Conservation (phyloP, 768 basidiomycete genomes). For the Cubamyces sp. region DNA sequence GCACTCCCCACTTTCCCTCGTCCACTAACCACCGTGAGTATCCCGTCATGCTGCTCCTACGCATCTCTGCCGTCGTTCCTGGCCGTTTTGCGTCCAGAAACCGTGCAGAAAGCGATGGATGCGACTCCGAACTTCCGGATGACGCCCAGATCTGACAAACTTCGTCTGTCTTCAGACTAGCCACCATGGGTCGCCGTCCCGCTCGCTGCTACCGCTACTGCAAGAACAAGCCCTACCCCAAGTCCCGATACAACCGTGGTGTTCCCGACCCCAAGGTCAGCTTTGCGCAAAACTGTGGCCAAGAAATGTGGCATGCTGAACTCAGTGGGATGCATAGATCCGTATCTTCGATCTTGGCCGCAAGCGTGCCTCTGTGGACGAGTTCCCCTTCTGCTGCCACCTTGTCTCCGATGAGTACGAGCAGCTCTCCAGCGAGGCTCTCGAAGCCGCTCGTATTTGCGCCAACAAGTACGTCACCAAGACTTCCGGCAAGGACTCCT, state of each 20-base stretch:
- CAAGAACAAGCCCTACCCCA: constrained; percentile 99
- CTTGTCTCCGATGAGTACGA: constrained; percentile 98
- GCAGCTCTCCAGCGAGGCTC: constrained; percentile 92
- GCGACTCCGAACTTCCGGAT: constrained; percentile 22
- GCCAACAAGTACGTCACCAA: constrained; percentile 99
- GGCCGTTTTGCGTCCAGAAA: constrained; percentile 10
- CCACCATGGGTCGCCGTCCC: constrained; percentile 93
- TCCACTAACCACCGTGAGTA: constrained; percentile 26
- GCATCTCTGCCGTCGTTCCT: constrained; percentile 15
- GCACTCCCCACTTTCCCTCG: constrained; percentile 21
- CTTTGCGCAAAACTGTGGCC: not conserved
- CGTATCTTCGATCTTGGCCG: constrained; percentile 95
- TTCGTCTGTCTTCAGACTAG: not conserved
- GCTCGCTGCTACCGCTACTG: constrained; percentile 99
- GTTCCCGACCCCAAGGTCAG: constrained; percentile 91
- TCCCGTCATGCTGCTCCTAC: constrained; percentile 16
- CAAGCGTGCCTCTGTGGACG: constrained; percentile 95
- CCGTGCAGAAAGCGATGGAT: constrained; percentile 29
- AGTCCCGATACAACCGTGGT: constrained; percentile 97
- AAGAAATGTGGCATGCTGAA: not conserved
- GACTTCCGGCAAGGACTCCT: constrained; percentile 96
- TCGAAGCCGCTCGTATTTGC: constrained; percentile 98
- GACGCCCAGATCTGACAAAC: constrained; percentile 26
- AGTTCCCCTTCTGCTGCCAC: constrained; percentile 97
- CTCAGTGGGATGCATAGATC: constrained; percentile 58